Conservation (phyloP, 179 eudicot genomes). For the Nepenthes alata region DNA sequence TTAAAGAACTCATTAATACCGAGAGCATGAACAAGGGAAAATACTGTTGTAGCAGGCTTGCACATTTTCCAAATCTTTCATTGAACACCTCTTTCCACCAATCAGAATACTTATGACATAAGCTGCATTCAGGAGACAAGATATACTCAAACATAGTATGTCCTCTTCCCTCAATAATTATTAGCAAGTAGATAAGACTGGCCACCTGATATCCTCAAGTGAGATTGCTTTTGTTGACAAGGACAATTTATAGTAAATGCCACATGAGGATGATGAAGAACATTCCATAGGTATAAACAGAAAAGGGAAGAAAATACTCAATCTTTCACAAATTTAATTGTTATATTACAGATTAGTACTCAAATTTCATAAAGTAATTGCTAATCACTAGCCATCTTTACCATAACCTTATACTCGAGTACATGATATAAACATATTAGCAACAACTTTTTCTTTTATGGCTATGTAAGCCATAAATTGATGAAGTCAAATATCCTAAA, state of each 20-base stretch:
- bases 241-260: neutral
- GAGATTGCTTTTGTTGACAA: neutral
- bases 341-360: too few relatives aligned
- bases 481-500: too few relatives aligned
- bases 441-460: too few relatives aligned
- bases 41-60: constrained; percentile 87
- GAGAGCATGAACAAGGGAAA: constrained; percentile 86
- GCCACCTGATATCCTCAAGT: constrained; percentile 8
- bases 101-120: constrained; percentile 45
- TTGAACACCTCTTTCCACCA: constrained; percentile 75
- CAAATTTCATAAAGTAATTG: too few relatives aligned
- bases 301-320: neutral
- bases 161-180: constrained; percentile 17
- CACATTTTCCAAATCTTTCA: constrained; percentile 79
- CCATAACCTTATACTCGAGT: too few relatives aligned
- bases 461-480: too few relatives aligned
- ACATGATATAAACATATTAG: too few relatives aligned
- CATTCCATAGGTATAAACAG: neutral
- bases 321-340: too few relatives aligned
- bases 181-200: constrained; percentile 11
- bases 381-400: too few relatives aligned
- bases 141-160: constrained; percentile 56
- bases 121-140: constrained; percentile 84
- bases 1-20: constrained; percentile 97
- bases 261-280: neutral